Conservation (phyloP, 495 filamentous ascomycete species). For the Opeltia flavorubescens region DNA sequence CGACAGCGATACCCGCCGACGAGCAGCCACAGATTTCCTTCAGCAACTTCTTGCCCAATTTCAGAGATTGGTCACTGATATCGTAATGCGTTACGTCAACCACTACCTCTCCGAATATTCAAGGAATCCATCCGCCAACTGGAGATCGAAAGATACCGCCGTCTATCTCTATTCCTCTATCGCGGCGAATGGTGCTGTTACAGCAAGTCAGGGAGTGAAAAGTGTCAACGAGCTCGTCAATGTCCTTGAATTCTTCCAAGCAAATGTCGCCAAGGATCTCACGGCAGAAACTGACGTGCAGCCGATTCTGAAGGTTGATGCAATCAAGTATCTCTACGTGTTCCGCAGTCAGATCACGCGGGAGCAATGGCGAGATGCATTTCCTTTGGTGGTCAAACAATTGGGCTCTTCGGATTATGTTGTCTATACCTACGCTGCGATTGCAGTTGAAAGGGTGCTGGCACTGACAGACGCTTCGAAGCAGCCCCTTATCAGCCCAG, state of each 20-base stretch:
- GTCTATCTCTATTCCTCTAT: slow-evolving; percentile 90
- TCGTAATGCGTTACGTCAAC: slow-evolving; percentile 69
- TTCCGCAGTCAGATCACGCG: slow-evolving; percentile 85
- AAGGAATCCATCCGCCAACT: slow-evolving; percentile 55
- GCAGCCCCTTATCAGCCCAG: slow-evolving; percentile 57
- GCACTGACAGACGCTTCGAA: slow-evolving; percentile 60
- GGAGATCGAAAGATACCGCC: slow-evolving; percentile 95
- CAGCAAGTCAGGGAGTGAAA: slow-evolving; percentile 72
- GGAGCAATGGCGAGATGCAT: slow-evolving; percentile 73
- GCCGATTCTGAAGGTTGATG: slow-evolving; percentile 88
- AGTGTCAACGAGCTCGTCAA: slow-evolving; percentile 73
- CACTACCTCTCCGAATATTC: slow-evolving; percentile 60
- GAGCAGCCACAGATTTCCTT: slow-evolving; percentile 89
- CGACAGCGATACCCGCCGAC: slow-evolving; percentile 80
- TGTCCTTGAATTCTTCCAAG: slow-evolving; percentile 85
- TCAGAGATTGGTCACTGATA: slow-evolving; percentile 64
- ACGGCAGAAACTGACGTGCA: slow-evolving; percentile 48
- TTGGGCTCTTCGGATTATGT: slow-evolving; percentile 79
- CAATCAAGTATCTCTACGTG: slow-evolving; percentile 90
- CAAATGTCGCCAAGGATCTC: slow-evolving; percentile 74
- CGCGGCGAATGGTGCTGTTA: slow-evolving; percentile 77
- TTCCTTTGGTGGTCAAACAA: slow-evolving; percentile 82
- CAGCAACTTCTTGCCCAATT: slow-evolving; percentile 77
- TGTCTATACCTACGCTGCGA: slow-evolving; percentile 92
- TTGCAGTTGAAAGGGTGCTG: slow-evolving; percentile 79